Percentiles rank a stretch among this genome's conserved stretches.
Conservation (phyloP, 106 monocot genomes). For the Platanthera guangdongensis region DNA sequence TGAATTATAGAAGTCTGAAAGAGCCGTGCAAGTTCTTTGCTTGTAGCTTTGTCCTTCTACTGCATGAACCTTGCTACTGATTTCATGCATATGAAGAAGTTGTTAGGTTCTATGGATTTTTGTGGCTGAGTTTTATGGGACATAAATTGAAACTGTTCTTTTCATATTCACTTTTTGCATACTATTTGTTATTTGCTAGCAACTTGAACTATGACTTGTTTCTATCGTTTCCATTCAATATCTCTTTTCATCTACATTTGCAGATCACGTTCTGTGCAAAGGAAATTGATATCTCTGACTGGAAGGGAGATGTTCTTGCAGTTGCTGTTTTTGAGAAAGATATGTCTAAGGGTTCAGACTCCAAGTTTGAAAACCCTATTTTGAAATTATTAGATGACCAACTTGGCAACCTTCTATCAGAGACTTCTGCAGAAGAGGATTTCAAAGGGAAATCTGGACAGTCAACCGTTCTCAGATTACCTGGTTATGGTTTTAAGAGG, state of each 20-base stretch:
- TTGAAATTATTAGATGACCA: conserved; percentile 66
- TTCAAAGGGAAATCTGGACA: conserved; percentile 90
- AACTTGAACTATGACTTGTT: neutral
- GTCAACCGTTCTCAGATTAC: conserved; percentile 67
- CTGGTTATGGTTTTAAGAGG: conserved; percentile 73
- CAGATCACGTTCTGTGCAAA: conserved; percentile 75
- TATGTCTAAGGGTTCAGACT: conserved; percentile 63
- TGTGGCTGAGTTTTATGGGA: neutral
- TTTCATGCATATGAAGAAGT: neutral
- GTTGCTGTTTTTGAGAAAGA: conserved; percentile 86
- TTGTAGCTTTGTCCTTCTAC: neutral
- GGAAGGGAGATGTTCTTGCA: conserved; percentile 92
- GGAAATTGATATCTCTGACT: conserved; percentile 66
- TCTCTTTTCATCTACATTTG: conserved; percentile 4
- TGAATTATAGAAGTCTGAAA: too few species aligned
- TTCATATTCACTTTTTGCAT: neutral
- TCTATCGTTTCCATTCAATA: neutral
- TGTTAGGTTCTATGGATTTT: neutral
- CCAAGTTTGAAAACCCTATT: conserved; percentile 73
- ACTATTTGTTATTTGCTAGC: neutral
- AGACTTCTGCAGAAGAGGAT: conserved; percentile 76
- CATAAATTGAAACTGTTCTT: neutral
- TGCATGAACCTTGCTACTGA: neutral
- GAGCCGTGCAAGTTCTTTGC: neutral
- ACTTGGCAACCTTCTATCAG: conserved; percentile 64